Evolutionary conservation across 2,329 filamentous ascomycete genomes (phyloP).

Genomic region (Fusarium sp.): DNA sequence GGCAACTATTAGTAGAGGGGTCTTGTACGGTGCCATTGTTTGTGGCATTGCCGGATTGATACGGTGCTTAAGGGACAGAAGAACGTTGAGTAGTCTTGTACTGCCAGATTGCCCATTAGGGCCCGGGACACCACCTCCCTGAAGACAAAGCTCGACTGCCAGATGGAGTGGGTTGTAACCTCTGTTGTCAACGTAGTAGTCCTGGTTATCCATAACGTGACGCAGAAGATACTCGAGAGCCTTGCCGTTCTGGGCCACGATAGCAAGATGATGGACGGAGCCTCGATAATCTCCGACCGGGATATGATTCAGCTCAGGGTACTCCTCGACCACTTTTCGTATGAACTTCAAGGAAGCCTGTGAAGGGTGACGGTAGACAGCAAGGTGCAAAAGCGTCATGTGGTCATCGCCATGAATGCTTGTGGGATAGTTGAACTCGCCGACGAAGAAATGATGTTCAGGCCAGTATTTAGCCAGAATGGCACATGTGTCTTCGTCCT

Average conservation of each 20-base stretch:
- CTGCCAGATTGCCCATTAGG: not conserved
- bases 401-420: too few species aligned
- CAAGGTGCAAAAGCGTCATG: not conserved
- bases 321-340: not conserved
- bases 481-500: not conserved
- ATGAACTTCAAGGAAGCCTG: accelerated
- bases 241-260: not conserved
- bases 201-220: not conserved
- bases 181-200: not conserved
- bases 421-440: too few species aligned
- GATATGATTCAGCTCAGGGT: not conserved
- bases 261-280: slow-evolving; percentile 12
- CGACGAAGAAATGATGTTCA: not conserved
- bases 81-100: not conserved
- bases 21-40: not conserved
- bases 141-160: not conserved
- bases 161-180: slow-evolving; percentile 12
- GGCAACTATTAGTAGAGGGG: not conserved
- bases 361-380: not conserved
- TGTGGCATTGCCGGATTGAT: slow-evolving; percentile 10
- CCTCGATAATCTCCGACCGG: not conserved
- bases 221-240: not conserved
- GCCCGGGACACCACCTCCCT: not conserved
- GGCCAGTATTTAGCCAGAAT: not conserved
- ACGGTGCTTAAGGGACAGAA: not conserved